phyloP scores from a whole-genome alignment of 106 monocot species.

The Chionographis japonica region DNA sequence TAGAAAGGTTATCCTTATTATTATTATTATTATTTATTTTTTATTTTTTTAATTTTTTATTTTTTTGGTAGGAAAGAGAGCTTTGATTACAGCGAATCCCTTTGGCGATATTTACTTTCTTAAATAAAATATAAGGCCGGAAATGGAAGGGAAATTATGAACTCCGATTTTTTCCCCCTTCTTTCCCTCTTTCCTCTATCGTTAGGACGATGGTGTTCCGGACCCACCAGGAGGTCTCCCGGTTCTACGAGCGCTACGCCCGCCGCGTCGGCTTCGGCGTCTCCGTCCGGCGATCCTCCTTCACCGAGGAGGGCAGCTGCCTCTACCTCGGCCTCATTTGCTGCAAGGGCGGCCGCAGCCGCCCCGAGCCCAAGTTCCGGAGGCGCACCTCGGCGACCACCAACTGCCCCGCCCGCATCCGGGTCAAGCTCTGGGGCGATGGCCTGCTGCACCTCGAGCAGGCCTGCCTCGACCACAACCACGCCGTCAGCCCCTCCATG shows the following conservation, averaged over 20 bases:
- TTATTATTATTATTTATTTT: too few relatives aligned
- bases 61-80: too few relatives aligned
- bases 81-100: too few relatives aligned
- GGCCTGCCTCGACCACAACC: slow-evolving; percentile 63
- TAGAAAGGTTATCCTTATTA: too few relatives aligned
- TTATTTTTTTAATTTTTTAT: too few relatives aligned
- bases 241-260: slow-evolving; percentile 53
- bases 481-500: slow-evolving; percentile 57
- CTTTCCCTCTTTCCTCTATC: too few relatives aligned
- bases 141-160: too few relatives aligned
- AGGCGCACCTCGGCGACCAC: slow-evolving; percentile 52
- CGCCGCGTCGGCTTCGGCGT: slow-evolving; percentile 64
- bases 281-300: slow-evolving; percentile 62
- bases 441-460: slow-evolving; percentile 55
- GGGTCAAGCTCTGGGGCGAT: slow-evolving; percentile 66
- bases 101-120: too few relatives aligned
- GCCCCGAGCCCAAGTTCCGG: slow-evolving; percentile 55
- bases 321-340: slow-evolving; percentile 72
- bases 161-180: too few relatives aligned
- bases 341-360: slow-evolving; percentile 58
- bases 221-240: slow-evolving; percentile 39
- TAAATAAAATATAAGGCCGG: too few relatives aligned
- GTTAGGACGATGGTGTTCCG: slow-evolving; percentile 67
- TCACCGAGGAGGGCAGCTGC: slow-evolving; percentile 51
- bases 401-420: slow-evolving; percentile 47